Percentiles rank a stretch among this genome's conserved stretches.
phyloP scores from a whole-genome alignment of 1,284 basidiomycete species.

The Cryptococcus maquisensis region DNA sequence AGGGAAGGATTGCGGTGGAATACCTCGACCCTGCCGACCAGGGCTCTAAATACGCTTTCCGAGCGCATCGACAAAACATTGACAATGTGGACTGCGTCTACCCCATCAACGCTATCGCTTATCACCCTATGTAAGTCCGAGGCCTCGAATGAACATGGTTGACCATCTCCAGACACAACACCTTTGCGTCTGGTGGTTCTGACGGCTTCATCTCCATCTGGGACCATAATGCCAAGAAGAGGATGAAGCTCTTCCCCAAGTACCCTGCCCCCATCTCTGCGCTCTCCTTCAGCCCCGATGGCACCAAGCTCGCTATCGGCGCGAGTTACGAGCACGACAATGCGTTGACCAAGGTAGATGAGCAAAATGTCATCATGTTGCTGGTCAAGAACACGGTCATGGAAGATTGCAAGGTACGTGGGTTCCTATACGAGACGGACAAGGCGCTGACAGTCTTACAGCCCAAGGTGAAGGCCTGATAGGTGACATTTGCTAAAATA shows the following conservation, averaged over 20 bases:
- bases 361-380: constrained; percentile 36
- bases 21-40: constrained; percentile 83
- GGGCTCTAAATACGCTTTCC: constrained; percentile 95
- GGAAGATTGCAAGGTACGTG: constrained; percentile 48
- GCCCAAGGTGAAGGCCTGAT: constrained; percentile 34
- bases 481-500: constrained; percentile 2
- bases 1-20: constrained; percentile 94
- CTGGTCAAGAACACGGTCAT: constrained; percentile 48
- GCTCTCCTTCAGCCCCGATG: constrained; percentile 76
- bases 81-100: constrained; percentile 96
- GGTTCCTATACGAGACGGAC: not conserved
- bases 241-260: constrained; percentile 81
- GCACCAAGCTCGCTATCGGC: constrained; percentile 72
- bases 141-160: not conserved
- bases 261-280: constrained; percentile 68
- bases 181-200: constrained; percentile 90
- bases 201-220: constrained; percentile 89
- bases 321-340: constrained; percentile 85
- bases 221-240: constrained; percentile 96
- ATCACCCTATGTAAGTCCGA: constrained; percentile 73
- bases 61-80: constrained; percentile 87
- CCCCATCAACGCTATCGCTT: constrained; percentile 91
- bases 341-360: constrained; percentile 50
- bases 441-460: constrained; percentile 4
- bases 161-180: constrained; percentile 65